Evolutionary conservation across 2,329 filamentous ascomycete genomes (phyloP), one percentile per base, ranked within the genome.

Genomic region (Atkinsonella texensis): DNA sequence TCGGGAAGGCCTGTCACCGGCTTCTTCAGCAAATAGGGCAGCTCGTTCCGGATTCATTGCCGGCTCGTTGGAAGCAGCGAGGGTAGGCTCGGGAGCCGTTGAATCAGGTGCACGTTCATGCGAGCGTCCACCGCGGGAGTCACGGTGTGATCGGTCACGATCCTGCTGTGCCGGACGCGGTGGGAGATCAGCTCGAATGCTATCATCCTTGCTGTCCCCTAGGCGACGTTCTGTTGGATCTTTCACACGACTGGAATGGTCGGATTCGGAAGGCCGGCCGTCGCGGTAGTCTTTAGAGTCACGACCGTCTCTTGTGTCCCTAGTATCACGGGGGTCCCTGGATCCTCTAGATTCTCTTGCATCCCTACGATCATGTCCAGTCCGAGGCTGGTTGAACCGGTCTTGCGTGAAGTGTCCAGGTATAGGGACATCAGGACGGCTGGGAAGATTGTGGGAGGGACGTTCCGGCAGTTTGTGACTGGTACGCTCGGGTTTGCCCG

Each of bases 391-490:
- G 11, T 62, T 63, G 53, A 70, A 74, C 35, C 74, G 69, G 48
- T 75, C 74, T 23, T 73, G 67, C 10, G 66, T 66, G 50, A 70
- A 72, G 54, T 74, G 72, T 2, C 70, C 70, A 0, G 73, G 73
- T 45, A 77, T 73, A 8, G 77, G 77, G 11, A 79, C 72, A 55
- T 83, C 79, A 15, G 80, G 80, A 51, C 79, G 72, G 50, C 67
- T 80, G 1, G 81, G 81, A 7, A 84, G 66, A 15, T 64, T 67
- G 54, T 65, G 67, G 39, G 60, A 62, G 8, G 63, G 67, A 3
- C 64, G 61, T 48, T 68, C 68, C 13, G 68, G 68, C n/a, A 70
- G 58, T 17, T 58, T 67, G 23, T 67, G 67, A 28, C 67, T 61
- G 38, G 65, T 59, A 18, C 58, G 46, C 23, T 69, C 67, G 13